Base-by-base conservation (phyloP, 257 asterid species). In the Solanum rostratum region DNA sequence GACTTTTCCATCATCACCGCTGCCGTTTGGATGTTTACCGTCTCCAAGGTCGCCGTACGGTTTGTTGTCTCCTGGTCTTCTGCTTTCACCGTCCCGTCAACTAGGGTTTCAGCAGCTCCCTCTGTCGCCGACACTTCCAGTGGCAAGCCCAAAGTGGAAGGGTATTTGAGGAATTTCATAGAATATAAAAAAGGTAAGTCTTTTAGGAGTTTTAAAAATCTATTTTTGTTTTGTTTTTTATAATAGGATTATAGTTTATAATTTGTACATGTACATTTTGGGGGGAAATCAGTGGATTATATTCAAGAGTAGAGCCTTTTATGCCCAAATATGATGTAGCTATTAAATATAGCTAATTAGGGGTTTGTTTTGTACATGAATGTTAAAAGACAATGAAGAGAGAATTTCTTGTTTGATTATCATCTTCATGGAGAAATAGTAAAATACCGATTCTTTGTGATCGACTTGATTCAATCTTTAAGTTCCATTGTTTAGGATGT, bases 61-160 rank as follows among this genome's bases (percentile, higher is more conserved):
- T 7, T 69, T 87, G 86, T 78, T 83, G 12, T 87, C 95, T 8
- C 92, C 92, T 10, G 55, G 92, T 59, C 82, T 90, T 46, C 85
- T 92, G 57, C 87, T 92, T 55, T 91, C 96, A 1, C 97, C 98
- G n/a, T 87, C 91, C 3, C 95, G 94, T 53, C 97, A 92, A 86
- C 81, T 94, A 27, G 97, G 98, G 86, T 55, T 93, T 87, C 98
- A 90, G 19, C 96, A 90, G 89, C 91, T 93, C 63, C 97, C 98
- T 13, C 63, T 93, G 52, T 93, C 98, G 10, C 97, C 98, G n/a
- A 91, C 97, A 7, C 89, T 87, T 41, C 97, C 96, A 18, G 85
- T 91, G 74, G 85, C 94, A 16, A 95, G 97, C 91, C 97, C 98
- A 6, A 91, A 91, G 83, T 91, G 94, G 94, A 92, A 89, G 87